Evolutionary conservation across 2,329 filamentous ascomycete species (phyloP).

Genomic region (Colletotrichum costaricense): DNA sequence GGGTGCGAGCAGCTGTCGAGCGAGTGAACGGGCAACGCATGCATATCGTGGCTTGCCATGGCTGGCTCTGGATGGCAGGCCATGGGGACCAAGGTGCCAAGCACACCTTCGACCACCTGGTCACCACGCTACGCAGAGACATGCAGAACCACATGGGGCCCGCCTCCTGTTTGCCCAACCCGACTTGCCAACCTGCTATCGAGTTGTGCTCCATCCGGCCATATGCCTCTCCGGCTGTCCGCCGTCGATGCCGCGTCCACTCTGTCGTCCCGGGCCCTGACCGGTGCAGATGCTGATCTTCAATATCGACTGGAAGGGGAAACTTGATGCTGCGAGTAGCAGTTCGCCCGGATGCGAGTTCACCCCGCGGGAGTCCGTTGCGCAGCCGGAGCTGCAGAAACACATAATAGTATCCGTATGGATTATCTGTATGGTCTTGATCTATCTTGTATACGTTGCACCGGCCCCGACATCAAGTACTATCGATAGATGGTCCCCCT

Average conservation of each 20-base stretch:
- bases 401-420: background rate
- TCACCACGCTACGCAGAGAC: conserved; percentile 38
- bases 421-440: background rate
- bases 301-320: conserved; percentile 3
- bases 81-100: conserved; percentile 28
- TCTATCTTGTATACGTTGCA: conserved; percentile 15
- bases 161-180: conserved; percentile 19
- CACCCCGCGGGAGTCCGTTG: conserved; percentile 6
- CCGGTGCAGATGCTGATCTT: conserved; percentile 21
- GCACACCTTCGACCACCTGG: conserved; percentile 38
- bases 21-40: conserved; percentile 46
- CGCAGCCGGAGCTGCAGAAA: conserved; percentile 22
- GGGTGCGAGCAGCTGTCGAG: conserved; percentile 42
- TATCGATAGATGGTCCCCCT: conserved; percentile 11
- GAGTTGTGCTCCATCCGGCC: conserved; percentile 2
- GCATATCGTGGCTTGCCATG: conserved; percentile 37
- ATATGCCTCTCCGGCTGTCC: conserved; percentile 28
- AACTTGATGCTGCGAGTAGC: background rate
- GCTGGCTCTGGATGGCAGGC: conserved; percentile 27
- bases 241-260: conserved; percentile 22
- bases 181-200: conserved; percentile 27
- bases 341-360: conserved; percentile 13
- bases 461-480: conserved; percentile 14
- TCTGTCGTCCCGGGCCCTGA: conserved; percentile 7
- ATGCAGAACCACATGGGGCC: conserved; percentile 30